Base-by-base conservation (phyloP, 2,329 filamentous ascomycete species). In the Parastagonospora avenae region DNA sequence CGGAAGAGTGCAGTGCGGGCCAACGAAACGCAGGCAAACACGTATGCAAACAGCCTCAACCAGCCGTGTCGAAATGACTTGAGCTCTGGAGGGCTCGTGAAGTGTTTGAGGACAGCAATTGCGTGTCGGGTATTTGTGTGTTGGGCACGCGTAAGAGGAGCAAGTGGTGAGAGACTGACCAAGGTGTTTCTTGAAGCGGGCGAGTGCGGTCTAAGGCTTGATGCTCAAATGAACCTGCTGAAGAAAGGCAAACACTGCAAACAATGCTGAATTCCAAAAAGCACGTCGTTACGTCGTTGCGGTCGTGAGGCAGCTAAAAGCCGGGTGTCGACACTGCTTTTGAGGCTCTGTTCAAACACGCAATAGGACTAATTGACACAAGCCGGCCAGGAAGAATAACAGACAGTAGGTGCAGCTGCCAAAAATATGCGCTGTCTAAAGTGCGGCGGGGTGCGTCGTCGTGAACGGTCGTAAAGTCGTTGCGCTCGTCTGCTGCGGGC, bases 281-380 rank as follows among this genome's bases (percentile, higher is more conserved):
- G 63, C 65, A 68, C 64, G 68, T 74, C 71, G 72, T 74, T 55
- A 74, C 44, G 66, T 74, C 72, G 72, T 74, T 63, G 69, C 67
- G 63, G 66, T 74, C 71, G 71, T 74, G 51, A 73, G 68, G 62
- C 61, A 58, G 57, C 48, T 56, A 54, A 57, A 45, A 51, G 54
- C 43, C 50, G 52, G 45, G 44, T 40, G 50, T 54, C 30, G 53
- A 54, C 64, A 63, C 63, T 56, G 66, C 64, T 73, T 68, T 68
- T 72, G 56, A 54, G 39, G 54, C 54, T 57, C 55, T 63, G 46
- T 65, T 65, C 62, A 70, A 62, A 67, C 57, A 66, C 55, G 64
- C 60, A 63, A 62, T 57, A 52, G 48, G 59, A 64, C 52, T 62
- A 68, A 65, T 61, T 50, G 61, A 66, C 59, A 52, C 58, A 61